Evolutionary conservation across 805 yeast species (phyloP), one percentile per base, ranked within the genome.

Genomic region (Saturnispora mendoncae): DNA sequence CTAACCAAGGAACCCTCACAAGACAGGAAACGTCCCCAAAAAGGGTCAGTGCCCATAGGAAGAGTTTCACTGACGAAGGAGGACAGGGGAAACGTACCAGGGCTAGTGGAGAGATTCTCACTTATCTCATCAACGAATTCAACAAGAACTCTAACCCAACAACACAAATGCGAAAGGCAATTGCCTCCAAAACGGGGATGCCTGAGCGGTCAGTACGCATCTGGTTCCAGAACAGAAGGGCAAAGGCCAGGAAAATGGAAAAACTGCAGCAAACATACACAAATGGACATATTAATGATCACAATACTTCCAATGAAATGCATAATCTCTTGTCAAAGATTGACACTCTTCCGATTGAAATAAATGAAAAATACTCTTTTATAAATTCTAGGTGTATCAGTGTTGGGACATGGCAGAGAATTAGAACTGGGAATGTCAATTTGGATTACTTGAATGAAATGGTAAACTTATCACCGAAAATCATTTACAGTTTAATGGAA

Each of bases 191-290:
- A 46, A 83, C 94, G 1, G 83, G 80, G 15, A 80, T 86, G 84
- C 75, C 87, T 12, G 95, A 87, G 52, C 73, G 92, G 47, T 84
- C 88, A 12, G 95, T 87, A 2, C 70, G 95, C 42, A 87, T 87
- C 33, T 87, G 96, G 96, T 87, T 85, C 54, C 97, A 87, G 59
- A 86, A 86, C 57, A 67, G 88, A 51, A 65, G 97, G 47, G 92
- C 92, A 17, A 84, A 83, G 56, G 69, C 77, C 33, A 69, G 87
- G 53, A 82, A 82, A 59, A 60, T 73, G 52, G 83, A 78, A 51
- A 69, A 78, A 43, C 33, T 50, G 25, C 61, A 70, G 57, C 47
- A 51, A 34, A 18, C 12, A n/a, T 18, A 14, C 21, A 5, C 33
- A 12, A 6, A 28, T 14, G 15, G 15, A 12, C 13, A 14, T 6